These are phyloP conservation scores for Leccinum subgranulosum DNA, from an alignment of 768 basidiomycete species.

Conservation along the genomic window DNA sequence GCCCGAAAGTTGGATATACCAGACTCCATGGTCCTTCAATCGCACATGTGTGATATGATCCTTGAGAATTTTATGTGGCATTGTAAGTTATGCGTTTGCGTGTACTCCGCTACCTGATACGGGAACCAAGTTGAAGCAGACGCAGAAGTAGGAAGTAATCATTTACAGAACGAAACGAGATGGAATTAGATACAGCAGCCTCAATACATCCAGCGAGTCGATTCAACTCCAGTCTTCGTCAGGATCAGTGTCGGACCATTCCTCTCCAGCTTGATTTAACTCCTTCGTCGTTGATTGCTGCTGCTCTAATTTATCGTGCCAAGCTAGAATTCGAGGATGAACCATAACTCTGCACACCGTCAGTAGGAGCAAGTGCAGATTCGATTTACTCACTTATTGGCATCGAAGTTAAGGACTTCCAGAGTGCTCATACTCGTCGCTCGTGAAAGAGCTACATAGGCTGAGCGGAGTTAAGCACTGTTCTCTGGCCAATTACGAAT, in stretches of 20 bases:
- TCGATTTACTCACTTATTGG: slow-evolving; percentile 45
- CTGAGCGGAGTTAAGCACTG: slow-evolving; percentile 29
- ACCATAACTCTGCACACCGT: slow-evolving; percentile 50
- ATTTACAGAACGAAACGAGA: background rate
- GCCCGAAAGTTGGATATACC: background rate
- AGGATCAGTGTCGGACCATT: slow-evolving; percentile 32
- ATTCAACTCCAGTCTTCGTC: slow-evolving; percentile 32
- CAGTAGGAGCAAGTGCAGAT: background rate
- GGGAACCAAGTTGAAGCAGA: no score
- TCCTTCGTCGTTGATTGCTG: slow-evolving; percentile 8
- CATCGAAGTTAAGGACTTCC: slow-evolving; percentile 62
- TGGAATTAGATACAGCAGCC: background rate
- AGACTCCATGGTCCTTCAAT: background rate
- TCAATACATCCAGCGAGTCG: background rate
- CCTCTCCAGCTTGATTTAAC: slow-evolving; percentile 14
- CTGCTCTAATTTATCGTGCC: slow-evolving; percentile 41
- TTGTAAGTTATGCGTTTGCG: no score
- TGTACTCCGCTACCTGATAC: background rate
- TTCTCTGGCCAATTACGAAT: background rate
- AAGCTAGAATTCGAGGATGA: slow-evolving; percentile 59
- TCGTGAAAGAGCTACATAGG: slow-evolving; percentile 71
- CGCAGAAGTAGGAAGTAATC: background rate
- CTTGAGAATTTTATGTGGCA: background rate
- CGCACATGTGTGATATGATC: background rate
- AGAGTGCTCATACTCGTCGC: slow-evolving; percentile 65